Base-by-base conservation (phyloP, 192 early-diverging fungal species). In the Mortierella antarctica region DNA sequence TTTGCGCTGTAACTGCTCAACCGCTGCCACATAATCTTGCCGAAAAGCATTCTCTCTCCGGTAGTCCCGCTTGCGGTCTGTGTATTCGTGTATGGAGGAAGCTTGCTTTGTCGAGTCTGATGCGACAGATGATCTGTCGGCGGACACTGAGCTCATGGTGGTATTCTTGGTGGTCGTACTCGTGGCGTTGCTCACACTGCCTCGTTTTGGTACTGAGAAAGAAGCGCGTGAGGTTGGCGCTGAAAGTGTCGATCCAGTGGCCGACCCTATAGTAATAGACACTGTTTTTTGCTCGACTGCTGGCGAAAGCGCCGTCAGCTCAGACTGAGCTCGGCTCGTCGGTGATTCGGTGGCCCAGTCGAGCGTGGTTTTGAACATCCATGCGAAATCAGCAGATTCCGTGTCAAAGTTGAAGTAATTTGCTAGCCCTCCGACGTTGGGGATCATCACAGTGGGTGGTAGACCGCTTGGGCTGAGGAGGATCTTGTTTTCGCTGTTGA, bases 401-500 rank as follows among this genome's bases (percentile, higher is more conserved):
- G 77, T 72, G 39, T 80, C 77, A 53, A 80, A 80, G 54, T 66
- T 72, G 44, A 72, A 80, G 54, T 80, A 80, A 10, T 68, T 72
- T 40, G 62, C 64, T 12, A 69, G 52, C 4, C 63, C 51, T 40
- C 57, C 77, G 4, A 72, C 61, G 14, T 59, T 80, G 0, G 77
- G 68, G 48, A 80, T 57, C 20, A 80, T 52, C 8, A 80, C 69
- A 5, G 77, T 80, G 5, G 77, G 77, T 3, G 65, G 70, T 0
- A 80, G 40, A 15, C 77, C 77, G 41, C 20, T 63, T 1, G 69
- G 65, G 39, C 70, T 82, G 14, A 85, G 68, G 2, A 85, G 54
- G 42, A 85, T 72, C 55, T 83, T 85, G 55, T 67, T 82, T 20
- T 85, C 84, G 49, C 84, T 85, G 47, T 73, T 83, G 58, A 85